These are phyloP conservation scores for Vigna angularis DNA, from an alignment of 306 rosid genomes.

Conservation along the genomic window DNA sequence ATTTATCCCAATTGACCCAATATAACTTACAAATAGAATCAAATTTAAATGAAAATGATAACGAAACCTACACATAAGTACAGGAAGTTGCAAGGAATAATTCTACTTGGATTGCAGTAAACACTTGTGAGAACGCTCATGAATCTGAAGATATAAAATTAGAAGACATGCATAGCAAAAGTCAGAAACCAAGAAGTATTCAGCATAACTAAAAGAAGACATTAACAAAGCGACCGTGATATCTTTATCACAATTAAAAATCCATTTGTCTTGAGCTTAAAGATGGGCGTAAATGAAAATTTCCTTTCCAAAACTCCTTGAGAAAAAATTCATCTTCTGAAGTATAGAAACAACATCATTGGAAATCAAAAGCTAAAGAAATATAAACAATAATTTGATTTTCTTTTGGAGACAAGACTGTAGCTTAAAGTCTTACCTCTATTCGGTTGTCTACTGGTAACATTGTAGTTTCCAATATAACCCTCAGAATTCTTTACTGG, in stretches of 20 bases:
- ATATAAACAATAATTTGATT: conserved; percentile 25
- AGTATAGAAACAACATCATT: conserved; percentile 23
- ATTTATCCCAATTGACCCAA: neutral
- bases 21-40: conserved; percentile 18
- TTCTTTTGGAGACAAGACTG: conserved; percentile 35
- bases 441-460: conserved; percentile 84
- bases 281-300: conserved; percentile 16
- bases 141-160: conserved; percentile 31
- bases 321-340: conserved; percentile 36
- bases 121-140: conserved; percentile 31
- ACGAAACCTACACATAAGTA: conserved; percentile 35
- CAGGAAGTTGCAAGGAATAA: conserved; percentile 34
- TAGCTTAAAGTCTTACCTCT: conserved; percentile 76
- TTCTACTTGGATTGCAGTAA: conserved; percentile 42
- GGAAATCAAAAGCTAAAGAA: conserved; percentile 32
- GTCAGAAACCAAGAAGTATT: conserved; percentile 31
- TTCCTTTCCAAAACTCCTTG: conserved; percentile 25
- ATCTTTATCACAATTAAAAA: conserved; percentile 32
- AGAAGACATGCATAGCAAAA: conserved; percentile 21
- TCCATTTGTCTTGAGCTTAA: conserved; percentile 22
- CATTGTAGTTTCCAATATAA: conserved; percentile 82
- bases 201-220: conserved; percentile 27
- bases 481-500: conserved; percentile 76
- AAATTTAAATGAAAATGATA: conserved; percentile 33
- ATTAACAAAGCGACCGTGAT: conserved; percentile 13